Percentiles rank a stretch among this genome's conserved stretches.
Evolutionary conservation across 1,284 basidiomycete species (phyloP).

Genomic region (Trichosporon ovoides): DNA sequence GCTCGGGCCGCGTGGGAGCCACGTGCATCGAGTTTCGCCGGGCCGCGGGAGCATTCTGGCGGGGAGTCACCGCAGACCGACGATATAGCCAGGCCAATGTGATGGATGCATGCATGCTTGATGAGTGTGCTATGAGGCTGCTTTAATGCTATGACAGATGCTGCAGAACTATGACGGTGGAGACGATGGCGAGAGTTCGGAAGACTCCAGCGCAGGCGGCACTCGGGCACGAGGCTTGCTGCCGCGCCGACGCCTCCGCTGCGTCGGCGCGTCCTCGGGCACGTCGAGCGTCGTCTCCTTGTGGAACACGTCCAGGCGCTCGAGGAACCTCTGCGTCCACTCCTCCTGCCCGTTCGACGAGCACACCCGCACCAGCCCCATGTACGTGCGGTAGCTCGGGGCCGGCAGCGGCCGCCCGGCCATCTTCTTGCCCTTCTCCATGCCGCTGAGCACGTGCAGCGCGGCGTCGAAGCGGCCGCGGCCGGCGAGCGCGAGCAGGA

Average conservation of each 20-base stretch:
- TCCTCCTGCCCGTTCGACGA: background rate
- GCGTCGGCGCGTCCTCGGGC: background rate
- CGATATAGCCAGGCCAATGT: too few species aligned
- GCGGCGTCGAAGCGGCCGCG: slow-evolving; percentile 20
- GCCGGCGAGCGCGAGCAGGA: slow-evolving; percentile 23
- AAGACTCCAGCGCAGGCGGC: too few species aligned
- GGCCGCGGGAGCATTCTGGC: background rate
- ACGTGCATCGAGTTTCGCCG: background rate
- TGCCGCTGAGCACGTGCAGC: slow-evolving; percentile 22
- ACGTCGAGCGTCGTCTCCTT: background rate
- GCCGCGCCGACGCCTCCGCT: background rate
- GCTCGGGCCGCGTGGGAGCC: background rate
- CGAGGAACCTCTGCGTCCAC: slow-evolving; percentile 5
- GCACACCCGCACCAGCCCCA: slow-evolving; percentile 11
- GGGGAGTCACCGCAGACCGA: too few species aligned
- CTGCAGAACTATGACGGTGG: too few species aligned
- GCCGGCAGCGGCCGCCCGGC: slow-evolving; percentile 1
- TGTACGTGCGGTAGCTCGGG: slow-evolving; percentile 13
- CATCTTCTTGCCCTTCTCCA: slow-evolving; percentile 16
- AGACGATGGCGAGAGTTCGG: too few species aligned
- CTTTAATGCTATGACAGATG: too few species aligned
- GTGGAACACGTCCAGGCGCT: slow-evolving; percentile 3
- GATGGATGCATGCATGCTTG: too few species aligned
- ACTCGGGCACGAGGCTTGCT: background rate
- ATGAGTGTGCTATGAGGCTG: too few species aligned